phyloP scores from a whole-genome alignment of 176 grass and related monocot genomes.

The Carex kokanica region DNA sequence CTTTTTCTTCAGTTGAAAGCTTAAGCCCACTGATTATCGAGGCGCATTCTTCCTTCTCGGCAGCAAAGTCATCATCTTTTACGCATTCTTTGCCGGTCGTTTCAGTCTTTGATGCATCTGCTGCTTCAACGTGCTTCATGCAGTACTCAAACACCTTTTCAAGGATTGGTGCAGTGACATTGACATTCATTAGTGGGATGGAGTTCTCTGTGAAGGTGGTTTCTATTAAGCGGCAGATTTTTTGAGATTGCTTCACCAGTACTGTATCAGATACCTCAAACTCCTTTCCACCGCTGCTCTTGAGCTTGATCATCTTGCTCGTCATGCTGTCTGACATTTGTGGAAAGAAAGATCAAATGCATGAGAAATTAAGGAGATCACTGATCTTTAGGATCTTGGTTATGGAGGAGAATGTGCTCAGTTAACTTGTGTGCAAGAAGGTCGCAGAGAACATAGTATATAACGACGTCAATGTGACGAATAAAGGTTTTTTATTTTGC shows the following conservation, averaged over 20 bases:
- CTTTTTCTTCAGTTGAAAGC: neutral
- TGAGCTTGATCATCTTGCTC: constrained; percentile 24
- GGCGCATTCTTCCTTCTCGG: neutral
- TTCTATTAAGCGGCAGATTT: constrained; percentile 29
- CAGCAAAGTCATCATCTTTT: neutral
- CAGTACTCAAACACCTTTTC: constrained; percentile 30
- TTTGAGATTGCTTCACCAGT: constrained; percentile 19
- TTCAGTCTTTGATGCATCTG: neutral
- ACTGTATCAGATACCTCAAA: constrained; percentile 27
- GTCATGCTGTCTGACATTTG: neutral
- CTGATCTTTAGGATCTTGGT: neutral
- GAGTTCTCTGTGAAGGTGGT: neutral
- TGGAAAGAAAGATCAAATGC: neutral
- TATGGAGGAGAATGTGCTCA: too few species aligned
- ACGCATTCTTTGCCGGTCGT: neutral
- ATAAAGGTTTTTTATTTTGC: too few species aligned
- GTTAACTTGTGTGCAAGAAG: too few species aligned
- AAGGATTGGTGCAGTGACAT: constrained; percentile 11
- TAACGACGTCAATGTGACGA: too few species aligned
- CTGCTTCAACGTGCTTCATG: constrained; percentile 11
- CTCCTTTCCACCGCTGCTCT: constrained; percentile 27
- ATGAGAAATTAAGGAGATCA: neutral
- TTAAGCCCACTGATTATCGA: neutral
- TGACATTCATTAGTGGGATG: constrained; percentile 1
- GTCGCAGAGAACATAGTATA: too few species aligned